phyloP scores from a whole-genome alignment of 2,329 filamentous ascomycete genomes.

The Pseudogymnoascus sp. region DNA sequence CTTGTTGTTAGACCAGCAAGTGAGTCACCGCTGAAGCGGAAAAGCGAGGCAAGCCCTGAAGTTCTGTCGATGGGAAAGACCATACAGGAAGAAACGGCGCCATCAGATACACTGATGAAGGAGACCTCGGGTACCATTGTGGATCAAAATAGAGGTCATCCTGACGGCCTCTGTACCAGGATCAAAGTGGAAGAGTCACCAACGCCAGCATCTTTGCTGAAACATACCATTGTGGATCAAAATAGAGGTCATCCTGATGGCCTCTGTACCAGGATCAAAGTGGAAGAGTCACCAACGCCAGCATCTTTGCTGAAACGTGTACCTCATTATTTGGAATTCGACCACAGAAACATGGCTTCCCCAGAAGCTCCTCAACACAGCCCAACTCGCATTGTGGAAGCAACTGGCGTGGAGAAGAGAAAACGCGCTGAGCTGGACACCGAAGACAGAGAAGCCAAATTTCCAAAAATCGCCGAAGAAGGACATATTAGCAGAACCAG shows the following conservation, averaged over 20 bases:
- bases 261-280: background rate
- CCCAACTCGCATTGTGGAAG: background rate
- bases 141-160: background rate
- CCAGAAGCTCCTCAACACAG: background rate
- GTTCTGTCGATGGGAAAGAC: background rate
- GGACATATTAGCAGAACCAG: background rate
- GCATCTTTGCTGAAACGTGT: background rate
- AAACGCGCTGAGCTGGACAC: background rate
- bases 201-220: background rate
- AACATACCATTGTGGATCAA: too few species aligned
- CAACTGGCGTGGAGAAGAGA: background rate
- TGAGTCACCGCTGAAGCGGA: background rate
- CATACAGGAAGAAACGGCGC: background rate
- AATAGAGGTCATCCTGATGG: too few species aligned
- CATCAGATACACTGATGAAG: background rate
- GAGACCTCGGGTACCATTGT: background rate
- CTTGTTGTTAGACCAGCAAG: background rate
- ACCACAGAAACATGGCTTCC: background rate
- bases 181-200: background rate
- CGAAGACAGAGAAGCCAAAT: background rate
- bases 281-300: background rate
- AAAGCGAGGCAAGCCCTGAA: background rate
- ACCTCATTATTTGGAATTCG: background rate
- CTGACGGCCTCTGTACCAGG: background rate
- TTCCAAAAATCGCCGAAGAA: background rate